These are phyloP conservation scores for Apiospora pterosperma DNA, from an alignment of 2,329 filamentous ascomycete species.

Conservation along the genomic window DNA sequence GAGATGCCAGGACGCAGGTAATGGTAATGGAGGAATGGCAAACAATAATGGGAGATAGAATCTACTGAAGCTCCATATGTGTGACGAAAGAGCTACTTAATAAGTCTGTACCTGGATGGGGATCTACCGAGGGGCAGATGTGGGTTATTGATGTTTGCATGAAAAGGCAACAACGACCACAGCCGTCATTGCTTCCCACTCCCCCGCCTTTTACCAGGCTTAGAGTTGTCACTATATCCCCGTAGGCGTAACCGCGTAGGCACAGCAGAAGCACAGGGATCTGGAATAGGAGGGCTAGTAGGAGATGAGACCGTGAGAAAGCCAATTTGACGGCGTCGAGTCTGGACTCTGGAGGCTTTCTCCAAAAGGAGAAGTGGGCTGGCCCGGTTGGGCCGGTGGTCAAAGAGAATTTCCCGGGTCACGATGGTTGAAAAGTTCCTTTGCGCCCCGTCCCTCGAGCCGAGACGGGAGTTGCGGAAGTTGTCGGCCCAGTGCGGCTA, in stretches of 20 bases:
- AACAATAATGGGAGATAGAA: slow-evolving; percentile 1
- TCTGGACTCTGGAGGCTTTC: background rate
- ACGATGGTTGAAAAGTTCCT: slow-evolving; percentile 12
- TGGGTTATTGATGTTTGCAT: slow-evolving; percentile 3
- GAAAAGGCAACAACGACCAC: background rate
- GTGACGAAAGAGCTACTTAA: slow-evolving; percentile 6
- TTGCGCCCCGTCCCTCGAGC: slow-evolving; percentile 12
- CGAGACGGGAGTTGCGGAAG: slow-evolving; percentile 28
- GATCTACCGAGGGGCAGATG: slow-evolving; percentile 5
- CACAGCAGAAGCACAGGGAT: background rate
- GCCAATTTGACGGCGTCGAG: background rate
- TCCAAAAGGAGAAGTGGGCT: background rate
- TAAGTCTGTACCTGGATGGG: background rate
- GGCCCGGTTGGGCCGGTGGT: background rate
- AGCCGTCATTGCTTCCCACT: background rate
- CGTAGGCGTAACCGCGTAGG: no score
- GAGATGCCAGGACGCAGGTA: background rate
- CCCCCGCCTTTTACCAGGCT: slow-evolving; percentile 3
- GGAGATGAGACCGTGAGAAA: background rate
- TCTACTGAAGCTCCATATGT: background rate
- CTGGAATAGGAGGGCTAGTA: background rate
- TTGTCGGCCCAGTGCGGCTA: slow-evolving; percentile 23
- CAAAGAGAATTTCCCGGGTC: slow-evolving; percentile 33
- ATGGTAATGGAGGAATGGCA: background rate
- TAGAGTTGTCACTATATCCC: background rate